Conservation (phyloP, 331 rosid species). For the Ulmus americana region DNA sequence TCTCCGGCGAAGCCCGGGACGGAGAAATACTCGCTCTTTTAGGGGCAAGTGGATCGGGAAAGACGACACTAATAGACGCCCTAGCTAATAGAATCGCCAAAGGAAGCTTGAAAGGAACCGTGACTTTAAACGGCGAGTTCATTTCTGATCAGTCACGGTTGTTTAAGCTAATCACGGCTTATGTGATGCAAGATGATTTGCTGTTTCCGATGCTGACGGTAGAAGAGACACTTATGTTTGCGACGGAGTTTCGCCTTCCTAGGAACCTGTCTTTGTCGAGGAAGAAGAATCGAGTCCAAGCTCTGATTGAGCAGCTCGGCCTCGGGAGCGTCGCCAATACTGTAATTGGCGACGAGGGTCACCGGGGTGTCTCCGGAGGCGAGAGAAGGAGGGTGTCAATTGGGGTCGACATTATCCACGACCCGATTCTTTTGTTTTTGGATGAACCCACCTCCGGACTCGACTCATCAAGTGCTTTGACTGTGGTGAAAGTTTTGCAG, state of each 20-base stretch:
- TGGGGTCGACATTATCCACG: constrained; percentile 78
- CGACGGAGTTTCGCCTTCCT: constrained; percentile 74
- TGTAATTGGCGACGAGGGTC: constrained; percentile 65
- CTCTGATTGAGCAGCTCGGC: constrained; percentile 68
- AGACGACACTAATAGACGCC: constrained; percentile 75
- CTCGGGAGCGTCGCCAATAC: constrained; percentile 56
- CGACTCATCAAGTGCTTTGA: constrained; percentile 81
- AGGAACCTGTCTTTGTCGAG: constrained; percentile 60
- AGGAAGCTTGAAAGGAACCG: constrained; percentile 55
- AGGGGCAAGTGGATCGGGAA: constrained; percentile 82
- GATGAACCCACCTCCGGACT: constrained; percentile 85
- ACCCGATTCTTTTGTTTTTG: constrained; percentile 63
- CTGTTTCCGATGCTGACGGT: constrained; percentile 85
- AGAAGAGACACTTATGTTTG: constrained; percentile 78
- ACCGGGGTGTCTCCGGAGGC: constrained; percentile 31
- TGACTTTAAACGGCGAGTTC: constrained; percentile 54
- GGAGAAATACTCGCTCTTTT: constrained; percentile 83
- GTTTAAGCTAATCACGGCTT: constrained; percentile 64
- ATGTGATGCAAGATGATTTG: constrained; percentile 92
- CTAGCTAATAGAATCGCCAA: constrained; percentile 65
- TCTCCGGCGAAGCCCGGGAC: constrained; percentile 77
- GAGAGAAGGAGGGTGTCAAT: constrained; percentile 84
- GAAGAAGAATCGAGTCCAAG: constrained; percentile 63
- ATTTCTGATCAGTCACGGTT: constrained; percentile 42
- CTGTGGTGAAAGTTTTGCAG: constrained; percentile 78